These are phyloP conservation scores for Neurospora sp. DNA, from an alignment of 495 filamentous ascomycete genomes.

Conservation along the genomic window DNA sequence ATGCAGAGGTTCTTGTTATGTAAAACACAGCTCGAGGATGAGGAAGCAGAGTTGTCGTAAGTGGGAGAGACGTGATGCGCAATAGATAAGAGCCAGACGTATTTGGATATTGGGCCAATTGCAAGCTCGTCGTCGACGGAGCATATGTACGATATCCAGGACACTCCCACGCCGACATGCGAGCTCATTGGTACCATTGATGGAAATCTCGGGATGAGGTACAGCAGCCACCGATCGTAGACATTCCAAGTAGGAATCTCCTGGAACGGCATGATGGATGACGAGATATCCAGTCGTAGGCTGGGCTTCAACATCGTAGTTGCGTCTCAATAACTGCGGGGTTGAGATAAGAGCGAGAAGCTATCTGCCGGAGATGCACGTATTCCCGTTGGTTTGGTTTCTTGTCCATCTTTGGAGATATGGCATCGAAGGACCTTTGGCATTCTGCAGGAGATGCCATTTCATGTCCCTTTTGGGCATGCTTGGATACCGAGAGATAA, in stretches of 20 bases:
- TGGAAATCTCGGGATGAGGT: constrained; percentile 8
- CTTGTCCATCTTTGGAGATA: not conserved
- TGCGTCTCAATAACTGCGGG: not conserved
- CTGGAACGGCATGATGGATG: not conserved
- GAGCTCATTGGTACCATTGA: constrained; percentile 11
- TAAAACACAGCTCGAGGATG: not conserved
- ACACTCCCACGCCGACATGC: constrained; percentile 7
- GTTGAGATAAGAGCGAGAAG: not conserved
- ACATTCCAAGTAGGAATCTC: not conserved
- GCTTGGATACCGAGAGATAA: not conserved
- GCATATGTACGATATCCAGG: not conserved
- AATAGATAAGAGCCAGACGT: constrained; percentile 13
- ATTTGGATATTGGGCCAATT: constrained; percentile 2
- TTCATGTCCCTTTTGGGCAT: not conserved
- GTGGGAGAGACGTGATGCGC: constrained; percentile 2
- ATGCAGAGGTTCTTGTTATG: constrained; percentile 9
- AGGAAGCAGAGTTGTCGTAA: not conserved
- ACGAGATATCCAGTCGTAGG: not conserved
- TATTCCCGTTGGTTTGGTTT: not conserved
- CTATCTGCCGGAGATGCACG: not conserved
- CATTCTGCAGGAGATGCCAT: not conserved
- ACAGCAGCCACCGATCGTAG: constrained; percentile 5
- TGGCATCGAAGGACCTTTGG: not conserved
- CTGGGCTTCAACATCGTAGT: not conserved
- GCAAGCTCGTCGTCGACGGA: not conserved